Base-by-base conservation (phyloP, 2,329 filamentous ascomycete genomes). In the Arachnopeziza araneosa region DNA sequence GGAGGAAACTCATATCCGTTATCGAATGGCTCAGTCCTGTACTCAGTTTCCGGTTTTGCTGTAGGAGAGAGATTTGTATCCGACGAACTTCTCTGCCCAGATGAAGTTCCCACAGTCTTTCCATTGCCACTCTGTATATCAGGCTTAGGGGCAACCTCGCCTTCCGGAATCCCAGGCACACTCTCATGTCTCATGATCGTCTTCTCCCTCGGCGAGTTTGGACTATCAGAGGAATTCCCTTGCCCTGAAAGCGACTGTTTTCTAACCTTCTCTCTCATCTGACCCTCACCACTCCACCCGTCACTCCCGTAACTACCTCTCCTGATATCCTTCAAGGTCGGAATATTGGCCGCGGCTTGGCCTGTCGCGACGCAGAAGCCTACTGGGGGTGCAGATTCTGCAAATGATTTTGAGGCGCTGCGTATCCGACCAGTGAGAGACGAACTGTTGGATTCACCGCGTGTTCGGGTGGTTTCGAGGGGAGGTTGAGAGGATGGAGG, bases 1-100 rank as follows among this genome's bases (percentile, higher is more conserved):
- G 83, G 85, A 23, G 83, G 84, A 67, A 86, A 87, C 69, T 87
- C 82, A 67, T 88, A 87, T 50, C 85, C 83, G 68, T 87, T 88
- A n/a, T 79, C 76, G 63, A 83, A 85, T 44, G 58, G 78, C 70
- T 62, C 65, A 4, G 69, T 59, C 74, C 76, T 48, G 44, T 63
- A 67, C 48, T 60, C 44, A 26, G 57, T 23, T 4, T 60, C 60
- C 2, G 32, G 50, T 49, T 68, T 68, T 32, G 54, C 30, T 10
- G 62, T 59, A 19, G 59, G 59, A 14, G 56, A 23, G 10, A 52
- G 50, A 24, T 22, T 52, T 4, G 50, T 52, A 14, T 52, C 50
- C 10, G 21, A 23, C 21, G 21, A 23, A 23, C 21, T 52, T 22
- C 50, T 52, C 21, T 12, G 7, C 21, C 21, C 21, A 52, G 14